Base-by-base conservation (phyloP, 768 basidiomycete genomes). In the Obba rivulosa region DNA sequence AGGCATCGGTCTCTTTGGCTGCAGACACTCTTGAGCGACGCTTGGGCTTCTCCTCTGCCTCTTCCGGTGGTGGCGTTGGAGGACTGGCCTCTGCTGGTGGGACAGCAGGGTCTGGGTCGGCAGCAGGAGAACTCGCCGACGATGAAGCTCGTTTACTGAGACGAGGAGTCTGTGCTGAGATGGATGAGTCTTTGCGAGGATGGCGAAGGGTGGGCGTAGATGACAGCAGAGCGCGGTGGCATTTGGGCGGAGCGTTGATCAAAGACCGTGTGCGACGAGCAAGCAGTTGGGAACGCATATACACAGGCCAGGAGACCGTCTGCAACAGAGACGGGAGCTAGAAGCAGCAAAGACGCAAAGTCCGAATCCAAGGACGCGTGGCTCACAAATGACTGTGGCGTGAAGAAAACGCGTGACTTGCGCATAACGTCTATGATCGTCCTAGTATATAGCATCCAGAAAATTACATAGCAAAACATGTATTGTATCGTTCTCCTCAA, bases 241-340 rank as follows among this genome's bases (percentile, higher is more conserved):
- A 50, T 21, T 54, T 46, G 4, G 63, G 51, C 21, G 56, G 48
- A 42, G 61, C 49, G 51, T 62, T 67, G 41, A 62, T 50, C 34
- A 66, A 45, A 42, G 62, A 59, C 59, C 65, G 60, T 41, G 69
- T 61, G 54, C 67, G 61, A 43, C 60, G 63, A 50, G 69, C 57
- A 39, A 72, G 52, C 18, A 67, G 49, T 41, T 64, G 67, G 56
- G 68, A 66, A 55, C 69, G 67, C 70, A 72, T 72, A 35, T 57
- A 64, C 50, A 46, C 20, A 25, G 35, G 18, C 42, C 49, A 50
- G 44, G 46, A 17, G 24, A 38, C 39, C 55, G 53, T 31, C 40
- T 41, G 18, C 38, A 44, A 38, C 36, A 46, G 45, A 50, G 40
- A 51, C 51, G 41, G 34, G 13, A 43, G 37, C 43, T 16, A 20